phyloP scores from a whole-genome alignment of 306 rosid genomes.

The Trichosanthes truncata region DNA sequence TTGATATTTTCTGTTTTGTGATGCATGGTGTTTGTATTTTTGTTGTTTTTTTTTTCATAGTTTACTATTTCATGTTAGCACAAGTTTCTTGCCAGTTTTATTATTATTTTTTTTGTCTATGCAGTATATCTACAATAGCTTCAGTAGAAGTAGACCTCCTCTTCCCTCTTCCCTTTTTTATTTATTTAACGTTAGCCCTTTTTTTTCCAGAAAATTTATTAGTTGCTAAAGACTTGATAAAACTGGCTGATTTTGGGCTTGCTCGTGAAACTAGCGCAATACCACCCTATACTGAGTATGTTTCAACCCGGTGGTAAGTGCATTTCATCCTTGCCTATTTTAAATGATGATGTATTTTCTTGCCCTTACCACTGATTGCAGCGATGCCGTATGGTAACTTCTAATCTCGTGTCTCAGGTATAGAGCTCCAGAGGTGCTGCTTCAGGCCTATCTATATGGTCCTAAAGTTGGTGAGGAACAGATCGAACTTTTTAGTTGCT shows the following conservation, averaged over 20 bases:
- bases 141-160: background rate
- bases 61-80: background rate
- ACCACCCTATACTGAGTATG: slow-evolving; percentile 94
- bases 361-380: background rate
- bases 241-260: slow-evolving; percentile 95
- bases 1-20: background rate
- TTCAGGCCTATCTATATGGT: slow-evolving; percentile 72
- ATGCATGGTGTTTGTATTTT: background rate
- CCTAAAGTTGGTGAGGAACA: slow-evolving; percentile 83
- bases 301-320: slow-evolving; percentile 87
- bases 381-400: background rate
- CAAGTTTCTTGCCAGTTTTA: background rate
- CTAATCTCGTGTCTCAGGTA: slow-evolving; percentile 48
- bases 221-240: slow-evolving; percentile 67
- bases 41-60: background rate
- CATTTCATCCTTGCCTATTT: background rate
- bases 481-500: background rate
- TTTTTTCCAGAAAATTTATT: slow-evolving; percentile 67
- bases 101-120: background rate
- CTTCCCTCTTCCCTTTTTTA: background rate
- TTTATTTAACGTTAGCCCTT: background rate
- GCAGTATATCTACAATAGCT: background rate
- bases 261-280: slow-evolving; percentile 79
- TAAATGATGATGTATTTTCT: background rate
- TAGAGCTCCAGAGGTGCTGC: slow-evolving; percentile 98